Evolutionary conservation across 2,329 filamentous ascomycete genomes (phyloP).

Genomic region (Scortechinia acanthostroma): DNA sequence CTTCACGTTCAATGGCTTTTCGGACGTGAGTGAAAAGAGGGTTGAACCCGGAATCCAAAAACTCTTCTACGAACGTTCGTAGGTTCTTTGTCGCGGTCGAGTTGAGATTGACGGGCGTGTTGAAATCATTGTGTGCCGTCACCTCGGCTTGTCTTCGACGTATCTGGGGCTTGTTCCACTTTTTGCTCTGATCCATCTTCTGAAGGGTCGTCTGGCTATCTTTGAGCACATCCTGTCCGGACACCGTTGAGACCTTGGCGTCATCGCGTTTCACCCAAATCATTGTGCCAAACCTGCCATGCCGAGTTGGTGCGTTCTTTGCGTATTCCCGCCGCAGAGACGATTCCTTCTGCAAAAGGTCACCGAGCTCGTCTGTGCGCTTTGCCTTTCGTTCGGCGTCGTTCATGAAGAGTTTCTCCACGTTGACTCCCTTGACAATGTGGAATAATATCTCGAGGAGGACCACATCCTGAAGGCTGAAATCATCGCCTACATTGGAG

Average conservation of each 20-base stretch:
- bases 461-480: slow-evolving; percentile 80
- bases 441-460: slow-evolving; percentile 89
- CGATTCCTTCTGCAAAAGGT: slow-evolving; percentile 73
- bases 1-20: slow-evolving; percentile 84
- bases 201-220: slow-evolving; percentile 67
- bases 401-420: slow-evolving; percentile 77
- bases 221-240: slow-evolving; percentile 77
- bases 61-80: slow-evolving; percentile 79
- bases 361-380: slow-evolving; percentile 67
- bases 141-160: slow-evolving; percentile 52
- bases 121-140: slow-evolving; percentile 65
- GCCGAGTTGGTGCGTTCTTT: slow-evolving; percentile 33
- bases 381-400: slow-evolving; percentile 64
- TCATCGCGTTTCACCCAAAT: slow-evolving; percentile 88
- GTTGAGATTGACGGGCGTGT: slow-evolving; percentile 64
- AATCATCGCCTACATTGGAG: slow-evolving; percentile 90
- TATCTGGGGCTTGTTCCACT: slow-evolving; percentile 71
- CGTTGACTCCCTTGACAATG: slow-evolving; percentile 80
- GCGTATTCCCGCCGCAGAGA: slow-evolving; percentile 74
- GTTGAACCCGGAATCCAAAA: slow-evolving; percentile 92
- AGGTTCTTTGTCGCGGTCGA: slow-evolving; percentile 70
- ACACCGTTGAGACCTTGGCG: slow-evolving; percentile 76
- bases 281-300: slow-evolving; percentile 95
- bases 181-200: slow-evolving; percentile 87
- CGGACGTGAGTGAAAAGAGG: slow-evolving; percentile 79